Percentiles rank a stretch among this genome's conserved stretches.
phyloP scores from a whole-genome alignment of 805 yeast species.

The Candida nonsorbophila region DNA sequence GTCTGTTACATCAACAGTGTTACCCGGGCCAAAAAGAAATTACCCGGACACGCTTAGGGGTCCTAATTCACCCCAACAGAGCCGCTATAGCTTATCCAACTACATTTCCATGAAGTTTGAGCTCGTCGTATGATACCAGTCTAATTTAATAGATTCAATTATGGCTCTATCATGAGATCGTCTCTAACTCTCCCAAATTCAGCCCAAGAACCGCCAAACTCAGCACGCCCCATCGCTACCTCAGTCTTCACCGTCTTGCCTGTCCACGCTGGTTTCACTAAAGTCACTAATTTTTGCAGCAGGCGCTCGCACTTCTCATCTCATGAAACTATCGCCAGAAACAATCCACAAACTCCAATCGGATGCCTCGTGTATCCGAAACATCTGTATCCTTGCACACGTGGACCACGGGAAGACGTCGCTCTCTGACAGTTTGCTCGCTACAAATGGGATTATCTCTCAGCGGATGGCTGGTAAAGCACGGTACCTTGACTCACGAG shows the following conservation, averaged over 20 bases:
- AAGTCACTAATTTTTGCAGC: too few relatives aligned
- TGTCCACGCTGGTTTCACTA: neutral
- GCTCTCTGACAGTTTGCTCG: constrained; percentile 82
- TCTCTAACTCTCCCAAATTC: too few relatives aligned
- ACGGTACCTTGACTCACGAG: constrained; percentile 85
- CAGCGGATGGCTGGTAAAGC: constrained; percentile 94
- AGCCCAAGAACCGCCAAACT: neutral
- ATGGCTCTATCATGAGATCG: too few relatives aligned
- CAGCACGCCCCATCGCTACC: neutral
- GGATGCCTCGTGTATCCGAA: constrained; percentile 67
- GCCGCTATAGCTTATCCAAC: too few relatives aligned
- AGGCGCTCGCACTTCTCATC: too few relatives aligned
- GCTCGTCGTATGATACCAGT: too few relatives aligned
- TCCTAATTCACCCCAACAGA: too few relatives aligned
- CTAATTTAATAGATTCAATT: too few relatives aligned
- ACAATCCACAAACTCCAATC: constrained; percentile 63
- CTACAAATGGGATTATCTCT: constrained; percentile 94
- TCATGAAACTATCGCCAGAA: constrained; percentile 56
- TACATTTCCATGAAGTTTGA: too few relatives aligned
- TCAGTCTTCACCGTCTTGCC: neutral
- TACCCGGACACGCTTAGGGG: too few relatives aligned
- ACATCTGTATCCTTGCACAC: constrained; percentile 94
- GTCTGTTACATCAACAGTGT: too few relatives aligned
- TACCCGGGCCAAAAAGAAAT: too few relatives aligned
- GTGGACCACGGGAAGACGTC: constrained; percentile 99